These are phyloP conservation scores for Camptophora hylomeconis DNA, from an alignment of 2,329 filamentous ascomycete species.

Conservation along the genomic window DNA sequence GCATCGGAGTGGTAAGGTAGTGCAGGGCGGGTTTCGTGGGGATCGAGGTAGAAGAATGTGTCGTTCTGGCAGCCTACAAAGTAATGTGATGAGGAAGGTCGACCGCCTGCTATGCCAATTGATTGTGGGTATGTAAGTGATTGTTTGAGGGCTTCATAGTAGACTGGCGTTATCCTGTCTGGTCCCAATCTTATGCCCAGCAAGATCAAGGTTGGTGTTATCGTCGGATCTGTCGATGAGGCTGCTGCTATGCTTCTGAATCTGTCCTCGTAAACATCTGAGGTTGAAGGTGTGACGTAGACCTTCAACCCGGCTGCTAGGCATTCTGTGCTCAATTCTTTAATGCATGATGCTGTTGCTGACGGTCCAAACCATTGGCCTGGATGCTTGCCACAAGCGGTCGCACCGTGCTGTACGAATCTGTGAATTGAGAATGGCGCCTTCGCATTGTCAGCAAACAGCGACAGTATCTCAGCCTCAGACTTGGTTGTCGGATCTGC, in stretches of 20 bases:
- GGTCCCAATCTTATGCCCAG: conserved; percentile 83
- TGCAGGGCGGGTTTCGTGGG: conserved; percentile 69
- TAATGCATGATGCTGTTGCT: conserved; percentile 84
- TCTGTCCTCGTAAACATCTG: conserved; percentile 84
- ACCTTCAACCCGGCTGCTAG: conserved; percentile 55
- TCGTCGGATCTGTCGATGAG: conserved; percentile 42
- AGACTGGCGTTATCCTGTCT: conserved; percentile 85
- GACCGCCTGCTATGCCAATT: conserved; percentile 89
- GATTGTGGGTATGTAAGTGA: conserved; percentile 79
- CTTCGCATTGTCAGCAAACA: conserved; percentile 76
- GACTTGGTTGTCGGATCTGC: not conserved
- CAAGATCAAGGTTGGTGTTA: conserved; percentile 76
- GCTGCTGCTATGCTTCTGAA: conserved; percentile 64
- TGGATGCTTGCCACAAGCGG: conserved; percentile 81
- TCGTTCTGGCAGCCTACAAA: conserved; percentile 62
- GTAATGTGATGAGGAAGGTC: conserved; percentile 79
- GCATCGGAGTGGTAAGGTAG: conserved; percentile 50
- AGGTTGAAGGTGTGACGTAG: conserved; percentile 78
- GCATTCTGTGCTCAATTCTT: conserved; percentile 59
- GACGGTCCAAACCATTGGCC: conserved; percentile 99
- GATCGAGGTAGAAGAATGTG: conserved; percentile 87
- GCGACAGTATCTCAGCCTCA: conserved; percentile 46
- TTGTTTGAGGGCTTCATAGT: conserved; percentile 84
- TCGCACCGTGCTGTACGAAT: conserved; percentile 79
- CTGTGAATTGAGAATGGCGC: conserved; percentile 91